Conservation (phyloP, 805 yeast genomes). For the Yarrowia sp. region DNA sequence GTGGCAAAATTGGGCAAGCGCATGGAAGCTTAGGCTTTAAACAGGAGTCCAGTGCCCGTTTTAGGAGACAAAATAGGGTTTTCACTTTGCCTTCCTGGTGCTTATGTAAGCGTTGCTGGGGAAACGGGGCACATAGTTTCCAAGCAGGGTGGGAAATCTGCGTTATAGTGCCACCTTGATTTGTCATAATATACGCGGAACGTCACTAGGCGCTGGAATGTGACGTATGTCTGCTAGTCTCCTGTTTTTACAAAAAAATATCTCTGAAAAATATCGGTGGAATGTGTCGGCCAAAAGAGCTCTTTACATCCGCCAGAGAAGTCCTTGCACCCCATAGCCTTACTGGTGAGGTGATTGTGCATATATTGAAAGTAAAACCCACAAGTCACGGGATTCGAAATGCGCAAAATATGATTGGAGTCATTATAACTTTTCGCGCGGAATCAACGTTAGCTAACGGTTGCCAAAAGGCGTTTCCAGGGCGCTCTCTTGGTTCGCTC, state of each 20-base stretch:
- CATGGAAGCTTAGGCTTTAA: constrained; percentile 19
- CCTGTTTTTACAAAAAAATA: neutral
- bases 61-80: neutral
- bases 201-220: neutral
- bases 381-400: neutral
- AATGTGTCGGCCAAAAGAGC: neutral
- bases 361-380: neutral
- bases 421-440: too few species aligned
- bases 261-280: neutral
- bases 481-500: neutral
- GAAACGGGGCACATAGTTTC: neutral
- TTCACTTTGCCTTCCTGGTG: neutral
- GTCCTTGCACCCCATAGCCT: too few species aligned
- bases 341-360: too few species aligned
- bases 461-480: neutral
- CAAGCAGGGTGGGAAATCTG: neutral
- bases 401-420: neutral
- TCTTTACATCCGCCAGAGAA: too few species aligned
- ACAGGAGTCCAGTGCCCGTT: constrained; percentile 16
- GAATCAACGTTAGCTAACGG: neutral
- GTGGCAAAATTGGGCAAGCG: constrained; percentile 26
- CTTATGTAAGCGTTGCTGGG: neutral
- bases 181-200: neutral
- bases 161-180: neutral
- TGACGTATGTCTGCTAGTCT: too few species aligned